Conservation (phyloP, 202 grass and related monocot genomes). For the Zoysia matrella region DNA sequence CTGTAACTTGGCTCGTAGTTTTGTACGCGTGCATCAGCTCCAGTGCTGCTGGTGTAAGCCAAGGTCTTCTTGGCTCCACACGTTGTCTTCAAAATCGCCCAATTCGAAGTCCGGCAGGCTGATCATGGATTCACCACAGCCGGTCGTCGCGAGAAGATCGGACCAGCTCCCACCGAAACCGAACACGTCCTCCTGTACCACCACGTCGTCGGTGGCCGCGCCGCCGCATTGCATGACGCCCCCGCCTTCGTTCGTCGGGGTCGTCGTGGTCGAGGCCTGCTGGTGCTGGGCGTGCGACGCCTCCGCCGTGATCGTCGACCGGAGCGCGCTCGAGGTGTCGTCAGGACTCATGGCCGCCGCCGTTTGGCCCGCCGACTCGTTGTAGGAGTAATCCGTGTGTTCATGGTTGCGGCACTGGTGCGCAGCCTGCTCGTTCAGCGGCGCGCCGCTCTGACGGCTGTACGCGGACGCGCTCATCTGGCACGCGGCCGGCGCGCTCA, state of each 20-base stretch:
- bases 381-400: background rate
- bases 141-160: slow-evolving; percentile 48
- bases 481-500: slow-evolving; percentile 32
- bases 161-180: slow-evolving; percentile 48
- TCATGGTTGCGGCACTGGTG: background rate
- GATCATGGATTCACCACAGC: background rate
- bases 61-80: slow-evolving; percentile 82
- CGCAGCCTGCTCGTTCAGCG: background rate
- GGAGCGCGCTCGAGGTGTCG: slow-evolving; percentile 49
- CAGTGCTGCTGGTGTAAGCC: slow-evolving; percentile 54
- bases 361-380: background rate
- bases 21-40: background rate
- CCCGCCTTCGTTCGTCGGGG: background rate
- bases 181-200: slow-evolving; percentile 35
- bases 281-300: slow-evolving; percentile 13
- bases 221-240: background rate
- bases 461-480: background rate
- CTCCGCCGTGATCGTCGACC: slow-evolving; percentile 36
- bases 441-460: background rate
- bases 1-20: too few species aligned
- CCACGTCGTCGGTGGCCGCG: background rate
- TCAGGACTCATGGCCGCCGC: slow-evolving; percentile 58
- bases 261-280: background rate
- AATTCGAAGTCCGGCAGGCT: slow-evolving; percentile 63
- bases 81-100: slow-evolving; percentile 48